A percentile compares a stretch with the other conserved stretches of the same genome.
Evolutionary conservation across 352 stramenopile species (phyloP).

Genomic region (Phytophthora colocasiae): DNA sequence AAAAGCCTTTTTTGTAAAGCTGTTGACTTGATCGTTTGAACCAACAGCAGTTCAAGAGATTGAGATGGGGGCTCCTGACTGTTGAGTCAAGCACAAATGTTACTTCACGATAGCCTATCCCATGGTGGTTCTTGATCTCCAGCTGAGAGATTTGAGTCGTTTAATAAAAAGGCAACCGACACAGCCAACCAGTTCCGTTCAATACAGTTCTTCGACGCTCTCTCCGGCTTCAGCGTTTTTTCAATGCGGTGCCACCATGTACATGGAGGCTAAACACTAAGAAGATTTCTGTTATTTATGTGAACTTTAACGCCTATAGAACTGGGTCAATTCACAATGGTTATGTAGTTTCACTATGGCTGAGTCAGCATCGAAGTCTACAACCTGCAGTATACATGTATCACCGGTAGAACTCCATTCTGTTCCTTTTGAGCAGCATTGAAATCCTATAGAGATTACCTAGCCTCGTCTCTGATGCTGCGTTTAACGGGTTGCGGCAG

Average conservation of each 20-base stretch:
- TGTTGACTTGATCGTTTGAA: neutral
- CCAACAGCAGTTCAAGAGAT: neutral
- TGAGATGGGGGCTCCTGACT: conserved; percentile 11
- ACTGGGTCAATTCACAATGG: neutral
- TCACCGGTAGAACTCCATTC: neutral
- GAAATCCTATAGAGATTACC: conserved; percentile 11
- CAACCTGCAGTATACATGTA: neutral
- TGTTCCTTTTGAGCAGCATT: neutral
- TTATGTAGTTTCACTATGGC: neutral
- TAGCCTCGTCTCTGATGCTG: conserved; percentile 14
- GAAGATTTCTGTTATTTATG: neutral
- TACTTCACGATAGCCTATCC: conserved; percentile 6
- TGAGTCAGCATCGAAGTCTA: conserved; percentile 6
- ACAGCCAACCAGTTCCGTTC: neutral
- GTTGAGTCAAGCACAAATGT: neutral
- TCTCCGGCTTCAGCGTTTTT: conserved; percentile 2
- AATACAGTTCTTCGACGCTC: neutral
- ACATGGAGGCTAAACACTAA: neutral
- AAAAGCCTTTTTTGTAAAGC: neutral
- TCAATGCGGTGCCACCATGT: neutral
- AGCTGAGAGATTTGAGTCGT: conserved; percentile 15
- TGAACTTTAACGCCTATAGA: neutral
- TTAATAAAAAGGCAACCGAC: conserved; percentile 3
- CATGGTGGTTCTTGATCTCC: conserved; percentile 20
- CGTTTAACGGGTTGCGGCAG: conserved; percentile 27